phyloP scores from a whole-genome alignment of 495 filamentous ascomycete genomes.

The Polyplosphaeria fusca region DNA sequence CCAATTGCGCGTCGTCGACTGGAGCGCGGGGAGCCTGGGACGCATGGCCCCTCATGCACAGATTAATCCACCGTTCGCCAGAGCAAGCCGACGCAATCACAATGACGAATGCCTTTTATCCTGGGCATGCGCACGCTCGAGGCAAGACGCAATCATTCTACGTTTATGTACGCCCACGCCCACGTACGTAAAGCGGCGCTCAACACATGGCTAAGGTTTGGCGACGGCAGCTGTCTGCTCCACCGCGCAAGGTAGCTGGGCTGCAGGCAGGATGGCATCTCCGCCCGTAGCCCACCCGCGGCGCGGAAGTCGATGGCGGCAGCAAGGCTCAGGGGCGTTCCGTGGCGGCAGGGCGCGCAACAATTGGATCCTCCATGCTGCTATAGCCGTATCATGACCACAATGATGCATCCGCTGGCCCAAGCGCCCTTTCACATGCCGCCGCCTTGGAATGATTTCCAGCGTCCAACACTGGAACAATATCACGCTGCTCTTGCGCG shows the following conservation, averaged over 20 bases:
- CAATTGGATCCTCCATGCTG: neutral
- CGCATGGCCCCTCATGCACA: slow-evolving; percentile 8
- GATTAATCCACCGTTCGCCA: neutral
- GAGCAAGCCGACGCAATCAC: neutral
- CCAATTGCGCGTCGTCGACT: slow-evolving; percentile 8
- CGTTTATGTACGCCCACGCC: too few species aligned
- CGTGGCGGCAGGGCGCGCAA: slow-evolving; percentile 1
- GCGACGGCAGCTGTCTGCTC: too few species aligned
- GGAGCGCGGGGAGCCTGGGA: neutral
- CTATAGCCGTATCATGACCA: slow-evolving; percentile 8
- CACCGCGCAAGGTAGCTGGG: neutral
- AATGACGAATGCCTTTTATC: neutral
- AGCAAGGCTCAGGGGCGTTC: slow-evolving; percentile 3
- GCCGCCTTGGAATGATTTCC: neutral
- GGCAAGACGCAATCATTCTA: neutral
- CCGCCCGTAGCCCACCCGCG: neutral
- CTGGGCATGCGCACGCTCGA: neutral
- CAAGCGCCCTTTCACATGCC: slow-evolving; percentile 21
- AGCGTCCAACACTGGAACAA: neutral
- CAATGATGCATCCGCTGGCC: slow-evolving; percentile 1
- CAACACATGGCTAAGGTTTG: too few species aligned
- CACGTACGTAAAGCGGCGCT: neutral
- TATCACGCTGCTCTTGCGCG: slow-evolving; percentile 9
- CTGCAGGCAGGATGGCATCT: neutral
- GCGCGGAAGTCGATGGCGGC: neutral